Evolutionary conservation across 164 flowering plant genomes (phyloP), one percentile per base, ranked within the genome.

Genomic region (Piper longum): DNA sequence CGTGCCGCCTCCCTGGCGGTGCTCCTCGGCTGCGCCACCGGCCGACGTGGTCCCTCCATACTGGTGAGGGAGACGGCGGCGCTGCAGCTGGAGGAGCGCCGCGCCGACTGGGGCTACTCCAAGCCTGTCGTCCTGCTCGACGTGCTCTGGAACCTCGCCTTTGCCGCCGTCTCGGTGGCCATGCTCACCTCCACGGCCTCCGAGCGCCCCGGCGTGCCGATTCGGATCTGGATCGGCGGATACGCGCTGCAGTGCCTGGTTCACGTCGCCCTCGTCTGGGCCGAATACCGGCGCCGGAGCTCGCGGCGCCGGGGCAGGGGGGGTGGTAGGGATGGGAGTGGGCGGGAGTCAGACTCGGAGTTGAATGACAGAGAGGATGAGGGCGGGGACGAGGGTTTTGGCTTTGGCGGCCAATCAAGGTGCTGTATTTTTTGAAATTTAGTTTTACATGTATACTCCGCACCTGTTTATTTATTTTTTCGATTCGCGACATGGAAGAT

Each of bases 41-140:
- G 97, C 16, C 75, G 59, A 39, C 66, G 89, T 1, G 91, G 89
- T 3, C 81, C 97, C n/a, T 85, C 95, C 7, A 77, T 85, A 80
- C 72, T 85, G 43, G 97, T 93, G 6, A 77, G 99, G 3, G 92
- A 90, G 79, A 84, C 97, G 40, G 99, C 97, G 42, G 97, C 99
- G 45, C 75, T 86, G 16, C 78, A 88, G 83, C 81, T 90, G 19
- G 97, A 90, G 74, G 92, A 87, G 74, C 81, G 97, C 9, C 86
- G 97, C 5, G 87, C 85, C 11, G 96, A 93, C 69, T 93, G 99
- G 99, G 97, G 97, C 0, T 90, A 87, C 79, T 93, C 99, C 59
- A 87, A 80, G 78, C 97, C 99, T 8, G 97, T 93, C 5, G 97
- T 93, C 16, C 89, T 82, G n/a, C 74, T 90, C 8, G 97, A 93